phyloP scores from a whole-genome alignment of 306 rosid genomes.

The Vigna radiata region DNA sequence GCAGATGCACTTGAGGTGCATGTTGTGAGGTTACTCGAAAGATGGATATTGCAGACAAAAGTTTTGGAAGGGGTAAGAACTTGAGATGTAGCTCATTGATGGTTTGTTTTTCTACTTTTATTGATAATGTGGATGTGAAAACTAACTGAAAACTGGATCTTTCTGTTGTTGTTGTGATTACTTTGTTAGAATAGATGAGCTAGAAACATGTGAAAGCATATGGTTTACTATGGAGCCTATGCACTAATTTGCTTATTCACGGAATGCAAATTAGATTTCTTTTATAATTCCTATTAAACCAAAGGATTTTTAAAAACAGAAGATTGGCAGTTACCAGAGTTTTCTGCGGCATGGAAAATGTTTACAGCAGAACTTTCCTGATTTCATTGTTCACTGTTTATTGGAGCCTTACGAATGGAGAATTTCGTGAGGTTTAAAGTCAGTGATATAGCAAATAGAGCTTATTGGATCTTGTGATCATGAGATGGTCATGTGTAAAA shows the following conservation, averaged over 20 bases:
- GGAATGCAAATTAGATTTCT: not conserved
- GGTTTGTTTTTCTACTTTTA: constrained; percentile 13
- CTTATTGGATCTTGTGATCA: constrained; percentile 47
- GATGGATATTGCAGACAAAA: constrained; percentile 46
- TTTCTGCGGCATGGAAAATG: constrained; percentile 17
- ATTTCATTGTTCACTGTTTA: constrained; percentile 52
- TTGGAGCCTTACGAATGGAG: constrained; percentile 48
- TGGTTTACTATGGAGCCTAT: constrained; percentile 1
- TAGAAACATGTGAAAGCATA: constrained; percentile 3
- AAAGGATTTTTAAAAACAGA: constrained; percentile 14
- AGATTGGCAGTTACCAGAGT: constrained; percentile 6
- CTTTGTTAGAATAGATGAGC: constrained; percentile 21
- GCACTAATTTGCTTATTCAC: constrained; percentile 7
- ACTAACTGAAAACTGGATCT: not conserved
- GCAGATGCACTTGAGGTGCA: constrained; percentile 28
- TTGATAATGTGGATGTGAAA: not conserved
- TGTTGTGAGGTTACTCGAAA: constrained; percentile 23
- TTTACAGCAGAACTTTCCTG: not conserved
- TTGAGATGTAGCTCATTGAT: constrained; percentile 7
- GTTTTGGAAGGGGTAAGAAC: constrained; percentile 46
- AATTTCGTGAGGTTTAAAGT: constrained; percentile 52
- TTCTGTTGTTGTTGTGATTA: constrained; percentile 14
- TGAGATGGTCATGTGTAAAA: constrained; percentile 40
- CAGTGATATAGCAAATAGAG: constrained; percentile 60
- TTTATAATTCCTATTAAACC: constrained; percentile 12